Evolutionary conservation across 345 rosid genomes (phyloP).

Genomic region (Abelmoschus esculentus): DNA sequence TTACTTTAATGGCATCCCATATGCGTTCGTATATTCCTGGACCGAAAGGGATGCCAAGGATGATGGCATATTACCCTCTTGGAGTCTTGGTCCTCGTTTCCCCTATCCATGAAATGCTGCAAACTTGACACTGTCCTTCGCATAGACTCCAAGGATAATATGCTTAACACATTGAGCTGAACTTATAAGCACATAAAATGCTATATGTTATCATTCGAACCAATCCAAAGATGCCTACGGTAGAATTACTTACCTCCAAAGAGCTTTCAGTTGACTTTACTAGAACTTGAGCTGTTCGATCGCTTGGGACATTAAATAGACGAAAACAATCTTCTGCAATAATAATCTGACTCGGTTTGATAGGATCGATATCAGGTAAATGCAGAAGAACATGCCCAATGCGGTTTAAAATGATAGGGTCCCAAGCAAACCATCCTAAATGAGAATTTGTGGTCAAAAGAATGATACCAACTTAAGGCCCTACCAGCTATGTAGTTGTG

Average conservation of each 20-base stretch:
- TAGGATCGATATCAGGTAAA: slow-evolving; percentile 25
- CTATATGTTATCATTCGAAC: not conserved
- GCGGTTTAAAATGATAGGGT: slow-evolving; percentile 48
- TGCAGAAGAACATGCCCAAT: slow-evolving; percentile 60
- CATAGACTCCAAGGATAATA: too few relatives aligned
- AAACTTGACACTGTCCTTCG: too few relatives aligned
- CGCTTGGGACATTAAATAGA: slow-evolving; percentile 53
- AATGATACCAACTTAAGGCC: not conserved
- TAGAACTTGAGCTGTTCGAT: slow-evolving; percentile 39
- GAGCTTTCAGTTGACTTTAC: slow-evolving; percentile 47
- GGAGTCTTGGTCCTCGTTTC: too few relatives aligned
- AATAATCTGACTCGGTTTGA: slow-evolving; percentile 43
- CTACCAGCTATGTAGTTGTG: not conserved
- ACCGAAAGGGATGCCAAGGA: too few relatives aligned
- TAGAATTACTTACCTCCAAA: slow-evolving; percentile 44
- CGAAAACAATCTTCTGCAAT: slow-evolving; percentile 68
- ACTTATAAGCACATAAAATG: not conserved
- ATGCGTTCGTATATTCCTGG: too few relatives aligned
- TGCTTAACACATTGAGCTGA: too few relatives aligned
- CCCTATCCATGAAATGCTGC: too few relatives aligned
- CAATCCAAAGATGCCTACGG: not conserved
- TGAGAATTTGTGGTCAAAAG: slow-evolving; percentile 9
- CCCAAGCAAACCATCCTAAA: slow-evolving; percentile 91
- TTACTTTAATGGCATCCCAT: too few relatives aligned
- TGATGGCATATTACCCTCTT: too few relatives aligned